Evolutionary conservation across 2,329 filamentous ascomycete genomes (phyloP).

Genomic region (Phaeosphaeriaceae sp.): DNA sequence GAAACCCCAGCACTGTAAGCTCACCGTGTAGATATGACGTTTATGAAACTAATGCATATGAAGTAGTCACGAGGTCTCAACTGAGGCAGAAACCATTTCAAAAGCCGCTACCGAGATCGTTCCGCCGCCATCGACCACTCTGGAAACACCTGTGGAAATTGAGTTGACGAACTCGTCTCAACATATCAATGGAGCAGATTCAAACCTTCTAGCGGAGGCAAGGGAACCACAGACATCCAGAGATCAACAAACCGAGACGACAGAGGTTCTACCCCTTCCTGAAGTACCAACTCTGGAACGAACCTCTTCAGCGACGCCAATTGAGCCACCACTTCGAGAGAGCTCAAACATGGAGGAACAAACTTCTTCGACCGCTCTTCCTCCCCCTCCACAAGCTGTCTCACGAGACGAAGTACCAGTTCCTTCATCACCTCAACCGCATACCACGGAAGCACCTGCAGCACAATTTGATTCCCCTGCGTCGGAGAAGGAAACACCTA

Average conservation of each 20-base stretch:
- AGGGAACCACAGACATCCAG: background rate
- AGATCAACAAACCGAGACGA: background rate
- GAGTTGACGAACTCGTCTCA: background rate
- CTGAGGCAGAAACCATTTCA: background rate
- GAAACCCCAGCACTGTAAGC: background rate
- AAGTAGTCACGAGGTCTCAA: too few species aligned
- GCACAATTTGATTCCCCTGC: background rate
- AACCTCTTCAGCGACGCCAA: background rate
- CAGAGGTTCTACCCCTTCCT: background rate
- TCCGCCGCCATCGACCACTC: background rate
- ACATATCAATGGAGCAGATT: too few species aligned
- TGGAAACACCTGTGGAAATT: background rate
- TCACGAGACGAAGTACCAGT: background rate
- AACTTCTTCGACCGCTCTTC: background rate
- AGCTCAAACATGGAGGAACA: background rate
- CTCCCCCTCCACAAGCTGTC: background rate
- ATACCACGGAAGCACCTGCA: background rate
- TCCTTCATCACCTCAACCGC: background rate
- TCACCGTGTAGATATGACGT: too few species aligned
- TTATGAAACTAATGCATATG: too few species aligned
- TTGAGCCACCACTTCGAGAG: background rate
- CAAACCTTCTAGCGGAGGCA: background rate
- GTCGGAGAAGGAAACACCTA: conserved; percentile 4
- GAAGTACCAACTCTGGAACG: background rate
- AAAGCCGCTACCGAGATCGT: background rate